Evolutionary conservation across 495 filamentous ascomycete genomes (phyloP), one percentile per base, ranked within the genome.

Genomic region (Penicillium pulvis): DNA sequence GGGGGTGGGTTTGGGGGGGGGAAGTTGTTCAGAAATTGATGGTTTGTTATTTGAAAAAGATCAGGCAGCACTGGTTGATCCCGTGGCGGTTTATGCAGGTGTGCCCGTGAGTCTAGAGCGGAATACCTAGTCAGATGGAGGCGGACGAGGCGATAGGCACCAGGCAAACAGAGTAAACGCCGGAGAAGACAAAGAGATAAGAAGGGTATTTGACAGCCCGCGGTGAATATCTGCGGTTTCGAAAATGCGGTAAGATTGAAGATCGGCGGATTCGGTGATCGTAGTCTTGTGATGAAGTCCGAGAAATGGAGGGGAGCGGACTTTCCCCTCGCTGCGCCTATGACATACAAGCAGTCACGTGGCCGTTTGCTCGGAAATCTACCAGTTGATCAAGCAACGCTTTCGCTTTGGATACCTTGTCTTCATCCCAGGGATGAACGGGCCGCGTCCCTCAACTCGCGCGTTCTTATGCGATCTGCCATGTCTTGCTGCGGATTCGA

Each of bases 381-480:
- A 42, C 35, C 35, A 42, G 16, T 44, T 43, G 36, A 41, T 30
- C 19, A 23, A 23, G 20, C 20, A 19, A 17, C 50, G 33, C 4
- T 36, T 14, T 41, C n/a, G 28, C 20, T 46, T 45, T 12, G 33
- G 7, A 10, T 36, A 11, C 50, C 26, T 36, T 17, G 17, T 48
- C 28, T 47, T 36, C 53, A 57, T 42, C 43, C 56, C 31, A 35
- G 61, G 55, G 44, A 87, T 86, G 81, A 81, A 76, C 57, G 78
- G 81, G 4, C 88, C 89, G 20, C 73, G 82, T 35, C 84, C 91
- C 19, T 89, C 88, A 10, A 79, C 73, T 42, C 81, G 90, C 39
- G 84, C 83, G 55, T 85, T 92, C 56, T 81, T 97, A 44, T 84
- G 83, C 17, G 76, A 83, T 33, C 76, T 97, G 6, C 73, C 76